Conservation (phyloP, 768 basidiomycete species). For the Pleurotus pulmonarius region DNA sequence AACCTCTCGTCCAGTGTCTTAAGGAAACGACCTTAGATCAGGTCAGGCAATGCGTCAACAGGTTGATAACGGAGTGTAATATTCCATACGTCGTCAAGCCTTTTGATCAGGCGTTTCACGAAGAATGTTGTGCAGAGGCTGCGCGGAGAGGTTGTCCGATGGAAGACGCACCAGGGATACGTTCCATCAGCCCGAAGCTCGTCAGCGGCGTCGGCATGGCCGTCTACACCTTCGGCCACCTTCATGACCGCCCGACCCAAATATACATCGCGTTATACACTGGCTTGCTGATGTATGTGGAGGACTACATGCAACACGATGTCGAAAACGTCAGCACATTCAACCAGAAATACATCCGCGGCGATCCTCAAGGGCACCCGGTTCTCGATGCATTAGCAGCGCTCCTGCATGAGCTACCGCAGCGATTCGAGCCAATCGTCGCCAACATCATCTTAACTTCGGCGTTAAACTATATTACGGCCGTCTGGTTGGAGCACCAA, state of each 20-base stretch:
- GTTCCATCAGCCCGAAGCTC: background rate
- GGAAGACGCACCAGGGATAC: background rate
- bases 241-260: background rate
- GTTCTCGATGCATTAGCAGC: background rate
- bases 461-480: background rate
- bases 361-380: background rate
- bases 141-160: background rate
- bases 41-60: background rate
- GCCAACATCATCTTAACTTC: background rate
- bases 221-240: background rate
- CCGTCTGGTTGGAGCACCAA: constrained; percentile 1
- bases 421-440: background rate
- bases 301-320: constrained; percentile 1
- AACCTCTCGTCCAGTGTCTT: background rate
- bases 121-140: background rate
- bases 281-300: background rate
- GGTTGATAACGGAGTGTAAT: background rate
- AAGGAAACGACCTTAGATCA: no score
- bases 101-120: background rate
- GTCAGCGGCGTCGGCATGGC: constrained; percentile 4
- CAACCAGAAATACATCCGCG: background rate
- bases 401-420: background rate
- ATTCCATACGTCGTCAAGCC: constrained; percentile 1
- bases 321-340: background rate
- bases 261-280: constrained; percentile 2